These are phyloP conservation scores for Nothophoma quercina DNA, from an alignment of 2,329 filamentous ascomycete genomes.

Conservation along the genomic window DNA sequence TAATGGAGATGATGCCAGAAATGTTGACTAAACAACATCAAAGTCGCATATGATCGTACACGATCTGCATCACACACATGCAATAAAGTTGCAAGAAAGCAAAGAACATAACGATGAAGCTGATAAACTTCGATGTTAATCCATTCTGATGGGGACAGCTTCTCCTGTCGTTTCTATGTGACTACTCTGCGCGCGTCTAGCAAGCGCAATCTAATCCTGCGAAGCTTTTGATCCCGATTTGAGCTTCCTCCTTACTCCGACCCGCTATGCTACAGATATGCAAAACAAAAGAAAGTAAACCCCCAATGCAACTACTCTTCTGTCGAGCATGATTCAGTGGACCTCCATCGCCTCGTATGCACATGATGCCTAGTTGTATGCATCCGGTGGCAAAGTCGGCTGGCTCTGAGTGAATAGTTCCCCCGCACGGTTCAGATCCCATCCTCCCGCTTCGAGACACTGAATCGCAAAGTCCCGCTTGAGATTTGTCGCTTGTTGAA, in stretches of 20 bases:
- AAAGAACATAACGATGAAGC: too few species aligned
- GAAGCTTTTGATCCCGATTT: neutral
- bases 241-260: neutral
- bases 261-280: constrained; percentile 13
- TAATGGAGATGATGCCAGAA: too few species aligned
- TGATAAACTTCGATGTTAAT: too few species aligned
- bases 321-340: neutral
- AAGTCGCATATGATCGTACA: too few species aligned
- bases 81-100: too few species aligned
- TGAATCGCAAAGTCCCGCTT: constrained; percentile 78
- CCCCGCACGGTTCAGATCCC: constrained; percentile 80
- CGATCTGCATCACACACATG: too few species aligned
- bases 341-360: constrained; percentile 1
- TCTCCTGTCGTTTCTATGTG: too few species aligned
- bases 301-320: too few species aligned
- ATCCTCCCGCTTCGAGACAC: constrained; percentile 80
- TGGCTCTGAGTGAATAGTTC: constrained; percentile 78
- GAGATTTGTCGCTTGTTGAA: constrained; percentile 82
- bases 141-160: too few species aligned
- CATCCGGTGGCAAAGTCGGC: constrained; percentile 57
- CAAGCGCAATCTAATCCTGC: too few species aligned
- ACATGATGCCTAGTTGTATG: constrained; percentile 43
- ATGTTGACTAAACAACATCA: too few species aligned
- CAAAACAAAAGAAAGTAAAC: constrained; percentile 1
- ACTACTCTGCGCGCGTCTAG: too few species aligned